Evolutionary conservation across 192 early-diverging fungal species (phyloP), one percentile per base, ranked within the genome.

Genomic region (Entomortierella chlamydospora): DNA sequence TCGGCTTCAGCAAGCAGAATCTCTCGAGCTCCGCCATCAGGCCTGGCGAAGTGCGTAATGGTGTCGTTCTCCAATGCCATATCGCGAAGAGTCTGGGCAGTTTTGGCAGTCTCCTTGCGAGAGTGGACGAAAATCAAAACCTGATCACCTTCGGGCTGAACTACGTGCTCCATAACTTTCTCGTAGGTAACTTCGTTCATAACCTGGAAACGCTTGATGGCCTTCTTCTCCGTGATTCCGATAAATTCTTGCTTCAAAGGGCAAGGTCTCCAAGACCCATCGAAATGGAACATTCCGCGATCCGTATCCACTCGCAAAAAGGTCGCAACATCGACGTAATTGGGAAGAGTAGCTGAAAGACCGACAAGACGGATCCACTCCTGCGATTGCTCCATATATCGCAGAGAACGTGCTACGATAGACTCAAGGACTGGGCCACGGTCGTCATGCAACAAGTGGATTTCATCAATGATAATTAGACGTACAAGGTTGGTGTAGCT

Each of bases 141-240:
- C 79, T 99, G 98, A 65, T 93, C 93, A 17, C 85, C 85, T 29
- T 82, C 85, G 61, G 90, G 86, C 62, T 92, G 89, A 2, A 82
- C 85, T 34, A 92, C 89, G 51, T 95, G 93, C 68, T 96, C 94
- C 81, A 94, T 88, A 9, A 95, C 90, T 79, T 98, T 98, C n/a
- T 95, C 95, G 73, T 97, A 99, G 20, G 89, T 89, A 57, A 99
- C 95, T 70, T 98, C 94, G 83, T 99, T 98, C 96, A 98, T 98
- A 39, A 96, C 88, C 84, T 96, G 91, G 79, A 95, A 91, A 26
- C 95, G 89, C 79, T 93, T 94, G 57, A 98, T 91, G 10, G 94
- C 93, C 72, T 98, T 98, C 85, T 98, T 98, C 71, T 98, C 97
- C 0, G 96, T 98, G 54, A 98, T 91, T 30, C 98, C 98, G 65